Evolutionary conservation across 1,284 basidiomycete genomes (phyloP).

Genomic region (Tilletia horrida): DNA sequence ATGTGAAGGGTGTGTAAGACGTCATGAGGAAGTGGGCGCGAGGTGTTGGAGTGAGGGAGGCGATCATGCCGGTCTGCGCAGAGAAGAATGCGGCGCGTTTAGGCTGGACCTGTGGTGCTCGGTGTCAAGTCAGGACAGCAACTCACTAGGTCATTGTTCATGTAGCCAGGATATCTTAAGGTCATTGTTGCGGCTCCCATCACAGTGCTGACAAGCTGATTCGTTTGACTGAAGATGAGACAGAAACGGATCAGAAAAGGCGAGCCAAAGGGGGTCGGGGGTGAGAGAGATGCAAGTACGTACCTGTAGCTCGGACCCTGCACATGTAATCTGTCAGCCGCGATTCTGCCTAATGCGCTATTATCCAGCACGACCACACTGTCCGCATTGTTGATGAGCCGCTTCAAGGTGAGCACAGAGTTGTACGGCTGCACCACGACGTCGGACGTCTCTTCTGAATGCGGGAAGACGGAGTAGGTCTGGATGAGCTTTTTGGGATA

Average conservation of each 20-base stretch:
- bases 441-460: slow-evolving; percentile 58
- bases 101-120: neutral
- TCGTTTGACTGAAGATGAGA: slow-evolving; percentile 58
- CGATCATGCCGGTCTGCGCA: slow-evolving; percentile 77
- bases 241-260: neutral
- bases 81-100: neutral
- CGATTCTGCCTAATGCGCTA: slow-evolving; percentile 84
- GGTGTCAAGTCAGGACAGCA: neutral
- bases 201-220: slow-evolving; percentile 53
- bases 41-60: slow-evolving; percentile 96
- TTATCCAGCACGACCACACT: slow-evolving; percentile 97
- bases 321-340: slow-evolving; percentile 82
- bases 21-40: slow-evolving; percentile 99
- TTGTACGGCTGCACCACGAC: slow-evolving; percentile 90
- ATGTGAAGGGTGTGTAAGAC: slow-evolving; percentile 98
- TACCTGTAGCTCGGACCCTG: slow-evolving; percentile 90
- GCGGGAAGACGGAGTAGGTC: slow-evolving; percentile 98
- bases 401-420: slow-evolving; percentile 84
- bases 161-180: slow-evolving; percentile 94
- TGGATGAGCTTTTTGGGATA: slow-evolving; percentile 99
- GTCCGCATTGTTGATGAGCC: slow-evolving; percentile 93
- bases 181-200: slow-evolving; percentile 88
- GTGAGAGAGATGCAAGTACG: slow-evolving; percentile 62
- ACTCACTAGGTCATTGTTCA: slow-evolving; percentile 82
- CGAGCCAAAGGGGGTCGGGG: too few species aligned